Conservation (phyloP, 352 stramenopile species). For the Globisporangium megalacanthum region DNA sequence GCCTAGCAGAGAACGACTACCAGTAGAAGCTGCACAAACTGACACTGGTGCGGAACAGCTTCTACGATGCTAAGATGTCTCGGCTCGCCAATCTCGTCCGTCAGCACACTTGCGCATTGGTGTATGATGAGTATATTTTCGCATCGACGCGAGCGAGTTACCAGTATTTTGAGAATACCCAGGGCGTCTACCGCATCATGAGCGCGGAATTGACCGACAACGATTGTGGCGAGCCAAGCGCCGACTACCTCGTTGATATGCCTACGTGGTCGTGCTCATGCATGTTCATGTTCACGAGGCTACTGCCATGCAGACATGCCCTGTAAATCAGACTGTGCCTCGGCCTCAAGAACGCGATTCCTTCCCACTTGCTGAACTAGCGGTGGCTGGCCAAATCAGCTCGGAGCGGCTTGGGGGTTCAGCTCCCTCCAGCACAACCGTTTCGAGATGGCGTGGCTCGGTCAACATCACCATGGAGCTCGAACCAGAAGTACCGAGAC, state of each 20-base stretch:
- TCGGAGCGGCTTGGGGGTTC: neutral
- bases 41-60: constrained; percentile 3
- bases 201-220: neutral
- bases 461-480: too few species aligned
- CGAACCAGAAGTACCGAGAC: too few species aligned
- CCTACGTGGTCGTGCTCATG: constrained; percentile 15
- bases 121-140: constrained; percentile 13
- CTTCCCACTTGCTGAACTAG: constrained; percentile 8
- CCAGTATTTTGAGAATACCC: constrained; percentile 11
- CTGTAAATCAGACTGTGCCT: constrained; percentile 15
- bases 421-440: neutral
- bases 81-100: constrained; percentile 15
- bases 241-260: constrained; percentile 15
- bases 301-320: constrained; percentile 14
- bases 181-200: constrained; percentile 9
- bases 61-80: constrained; percentile 16
- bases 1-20: constrained; percentile 12
- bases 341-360: constrained; percentile 9
- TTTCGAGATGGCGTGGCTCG: neutral
- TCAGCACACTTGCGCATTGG: constrained; percentile 17
- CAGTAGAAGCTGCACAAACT: constrained; percentile 9
- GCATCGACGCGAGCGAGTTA: constrained; percentile 10
- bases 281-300: constrained; percentile 12
- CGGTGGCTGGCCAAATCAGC: constrained; percentile 11
- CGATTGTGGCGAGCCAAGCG: constrained; percentile 9